phyloP scores from a whole-genome alignment of 495 filamentous ascomycete genomes.

The Parathielavia appendiculata region DNA sequence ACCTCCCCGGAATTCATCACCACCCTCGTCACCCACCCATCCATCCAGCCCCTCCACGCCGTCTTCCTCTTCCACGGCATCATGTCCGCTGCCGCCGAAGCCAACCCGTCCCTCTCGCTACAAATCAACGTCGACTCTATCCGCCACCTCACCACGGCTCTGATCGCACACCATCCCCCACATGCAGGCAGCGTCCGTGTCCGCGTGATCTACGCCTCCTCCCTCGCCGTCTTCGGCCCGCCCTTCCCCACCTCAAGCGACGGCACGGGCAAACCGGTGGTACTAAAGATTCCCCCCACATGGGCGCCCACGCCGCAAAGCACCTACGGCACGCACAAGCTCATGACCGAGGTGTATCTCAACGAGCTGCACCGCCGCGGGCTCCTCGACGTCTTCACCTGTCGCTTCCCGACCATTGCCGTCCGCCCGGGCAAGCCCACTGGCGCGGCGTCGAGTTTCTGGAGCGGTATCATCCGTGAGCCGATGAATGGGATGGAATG shows the following conservation, averaged over 20 bases:
- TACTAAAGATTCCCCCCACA: background rate
- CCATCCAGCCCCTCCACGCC: conserved; percentile 48
- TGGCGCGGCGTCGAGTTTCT: conserved; percentile 68
- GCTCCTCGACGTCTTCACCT: conserved; percentile 59
- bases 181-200: no score
- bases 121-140: conserved; percentile 72
- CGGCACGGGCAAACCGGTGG: no score
- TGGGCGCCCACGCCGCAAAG: conserved; percentile 61
- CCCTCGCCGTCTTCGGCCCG: conserved; percentile 40
- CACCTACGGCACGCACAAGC: conserved; percentile 75
- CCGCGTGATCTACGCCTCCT: conserved; percentile 57
- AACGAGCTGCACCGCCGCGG: conserved; percentile 72
- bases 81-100: conserved; percentile 74
- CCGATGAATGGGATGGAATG: conserved; percentile 57
- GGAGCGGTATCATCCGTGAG: conserved; percentile 59
- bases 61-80: conserved; percentile 81
- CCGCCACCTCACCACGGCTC: conserved; percentile 55
- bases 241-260: no score
- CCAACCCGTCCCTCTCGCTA: conserved; percentile 67
- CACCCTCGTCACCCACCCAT: conserved; percentile 39
- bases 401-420: conserved; percentile 70
- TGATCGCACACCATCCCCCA: conserved; percentile 50
- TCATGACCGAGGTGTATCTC: conserved; percentile 66
- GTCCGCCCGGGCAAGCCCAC: conserved; percentile 71
- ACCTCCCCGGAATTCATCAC: conserved; percentile 46